Evolutionary conservation across 2,329 filamentous ascomycete genomes (phyloP).

Genomic region (Epichloe festucae): DNA sequence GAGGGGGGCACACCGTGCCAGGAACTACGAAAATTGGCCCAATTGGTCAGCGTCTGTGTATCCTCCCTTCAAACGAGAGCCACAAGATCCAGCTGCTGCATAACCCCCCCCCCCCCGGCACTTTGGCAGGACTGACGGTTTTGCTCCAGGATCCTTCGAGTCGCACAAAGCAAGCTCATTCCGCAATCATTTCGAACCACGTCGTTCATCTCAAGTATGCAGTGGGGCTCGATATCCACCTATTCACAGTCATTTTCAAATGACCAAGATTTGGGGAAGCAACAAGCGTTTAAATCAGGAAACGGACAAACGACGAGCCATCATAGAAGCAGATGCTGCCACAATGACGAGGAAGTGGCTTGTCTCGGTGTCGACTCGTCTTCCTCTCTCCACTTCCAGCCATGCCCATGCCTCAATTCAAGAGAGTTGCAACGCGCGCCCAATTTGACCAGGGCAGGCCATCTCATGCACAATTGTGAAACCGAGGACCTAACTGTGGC

Average conservation of each 20-base stretch:
- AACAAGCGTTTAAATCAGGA: neutral
- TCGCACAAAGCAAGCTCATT: neutral
- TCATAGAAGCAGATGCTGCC: neutral
- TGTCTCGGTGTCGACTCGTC: neutral
- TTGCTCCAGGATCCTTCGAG: neutral
- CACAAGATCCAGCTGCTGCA: conserved; percentile 1
- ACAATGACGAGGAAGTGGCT: neutral
- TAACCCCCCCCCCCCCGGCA: neutral
- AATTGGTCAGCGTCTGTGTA: too few relatives aligned
- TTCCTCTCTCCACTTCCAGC: neutral
- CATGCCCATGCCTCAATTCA: too few relatives aligned
- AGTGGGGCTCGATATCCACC: neutral
- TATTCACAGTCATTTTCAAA: neutral
- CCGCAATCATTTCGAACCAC: neutral
- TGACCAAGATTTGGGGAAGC: neutral
- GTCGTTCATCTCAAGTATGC: neutral
- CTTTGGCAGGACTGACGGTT: neutral
- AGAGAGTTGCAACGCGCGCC: neutral
- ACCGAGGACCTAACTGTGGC: neutral
- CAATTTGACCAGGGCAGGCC: neutral
- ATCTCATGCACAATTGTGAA: neutral
- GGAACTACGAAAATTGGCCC: too few relatives aligned
- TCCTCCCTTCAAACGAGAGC: neutral
- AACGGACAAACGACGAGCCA: neutral
- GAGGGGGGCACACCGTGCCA: too few relatives aligned